Evolutionary conservation across 768 basidiomycete genomes (phyloP).

Genomic region (Steccherinum ochraceum): DNA sequence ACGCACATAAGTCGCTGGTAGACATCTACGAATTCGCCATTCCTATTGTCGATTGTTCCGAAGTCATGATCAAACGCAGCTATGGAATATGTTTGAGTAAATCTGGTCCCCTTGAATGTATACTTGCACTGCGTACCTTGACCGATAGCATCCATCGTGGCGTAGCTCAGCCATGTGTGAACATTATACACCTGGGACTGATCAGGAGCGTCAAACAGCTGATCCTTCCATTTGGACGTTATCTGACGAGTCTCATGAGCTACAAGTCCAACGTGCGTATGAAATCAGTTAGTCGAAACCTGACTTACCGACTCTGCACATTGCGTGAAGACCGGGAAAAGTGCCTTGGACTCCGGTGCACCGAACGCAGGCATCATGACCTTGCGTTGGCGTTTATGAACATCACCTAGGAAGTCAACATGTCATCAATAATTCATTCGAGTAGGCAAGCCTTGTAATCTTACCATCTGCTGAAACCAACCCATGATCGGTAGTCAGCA

Average conservation of each 20-base stretch:
- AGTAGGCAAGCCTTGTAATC: too few species aligned
- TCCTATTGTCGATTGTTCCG: conserved; percentile 39
- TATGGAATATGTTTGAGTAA: conserved; percentile 3
- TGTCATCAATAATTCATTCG: too few species aligned
- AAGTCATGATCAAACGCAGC: conserved; percentile 46
- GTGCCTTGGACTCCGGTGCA: conserved; percentile 35
- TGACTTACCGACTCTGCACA: conserved; percentile 17
- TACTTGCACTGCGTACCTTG: conserved; percentile 21
- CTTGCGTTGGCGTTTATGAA: conserved; percentile 26
- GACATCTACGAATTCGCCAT: conserved; percentile 49
- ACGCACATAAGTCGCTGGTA: conserved; percentile 38
- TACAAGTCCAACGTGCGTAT: neutral
- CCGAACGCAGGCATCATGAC: conserved; percentile 31
- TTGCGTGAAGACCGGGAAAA: conserved; percentile 15
- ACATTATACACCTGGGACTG: conserved; percentile 40
- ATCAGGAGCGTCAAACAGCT: conserved; percentile 39
- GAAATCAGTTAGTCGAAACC: neutral
- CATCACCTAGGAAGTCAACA: conserved; percentile 8
- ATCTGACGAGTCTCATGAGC: conserved; percentile 26
- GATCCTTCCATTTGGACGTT: conserved; percentile 27
- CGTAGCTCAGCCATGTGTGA: conserved; percentile 34
- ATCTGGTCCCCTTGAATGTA: neutral
- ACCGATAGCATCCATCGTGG: conserved; percentile 33
- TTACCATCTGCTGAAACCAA: conserved; percentile 5
- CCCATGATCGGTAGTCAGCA: conserved; percentile 1